Base-by-base conservation (phyloP, 805 yeast species). In the Candida montana region DNA sequence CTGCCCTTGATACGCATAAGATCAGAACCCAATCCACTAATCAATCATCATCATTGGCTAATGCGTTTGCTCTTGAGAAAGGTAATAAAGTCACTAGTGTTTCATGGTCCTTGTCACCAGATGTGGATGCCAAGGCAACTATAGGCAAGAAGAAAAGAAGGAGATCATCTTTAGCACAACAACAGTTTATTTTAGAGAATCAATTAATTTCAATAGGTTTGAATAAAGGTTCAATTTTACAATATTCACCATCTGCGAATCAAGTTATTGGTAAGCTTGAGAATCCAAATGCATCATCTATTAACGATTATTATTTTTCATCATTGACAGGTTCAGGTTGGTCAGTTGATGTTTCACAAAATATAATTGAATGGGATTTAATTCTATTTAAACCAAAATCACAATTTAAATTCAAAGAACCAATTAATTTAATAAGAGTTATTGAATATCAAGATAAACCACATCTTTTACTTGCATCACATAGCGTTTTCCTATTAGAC, bases 1-100 rank as follows among this genome's bases (percentile, higher is more conserved):
- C 77, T 28, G 82, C 87, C 2, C 71, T 87, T 45, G 91, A 85
- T 58, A 68, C 79, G 5, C 91, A 83, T 54, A 77, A 79, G 49
- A 64, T 87, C 30, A 69, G 80, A 42, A 84, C 83, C 2, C 81
- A 79, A 54, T 71, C 83, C 16, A 68, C 76, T 10, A 69, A 64
- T 23, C 30, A 24, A n/a, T 23, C 40, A 21, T 58, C 70, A 13
- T 57, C 67, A 6, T 55, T 75, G 24, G 69, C 72, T 49, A 62
- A 70, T 29, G 77, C 76, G 17, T 73, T 74, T 52, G 67, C 69
- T 12, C 63, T 82, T 20, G 81, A 74, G 32, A 75, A 75, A 55
- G 71, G 74, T 24, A 60, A 67, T 30, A 65, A 67, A 50, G 65
- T 76, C 29, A 69, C 75, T n/a, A 63, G 65, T 27, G 42, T 83